Base-by-base conservation (phyloP, 2,329 filamentous ascomycete genomes). In the Trichoderma gracile region DNA sequence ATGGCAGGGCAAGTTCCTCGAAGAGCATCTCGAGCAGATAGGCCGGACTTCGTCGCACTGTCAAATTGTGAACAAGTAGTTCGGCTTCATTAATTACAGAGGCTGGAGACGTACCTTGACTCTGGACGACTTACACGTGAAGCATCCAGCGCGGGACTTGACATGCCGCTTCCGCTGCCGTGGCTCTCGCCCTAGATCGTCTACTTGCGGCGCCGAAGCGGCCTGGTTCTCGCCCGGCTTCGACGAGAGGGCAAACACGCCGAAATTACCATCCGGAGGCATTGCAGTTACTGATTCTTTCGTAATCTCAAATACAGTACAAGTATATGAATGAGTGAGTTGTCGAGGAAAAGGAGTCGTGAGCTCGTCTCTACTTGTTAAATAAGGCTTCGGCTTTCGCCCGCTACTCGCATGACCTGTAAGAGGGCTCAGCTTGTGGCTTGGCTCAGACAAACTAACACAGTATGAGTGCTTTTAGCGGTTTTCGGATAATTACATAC, bases 61-160 rank as follows among this genome's bases (percentile, higher is more conserved):
- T 3, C 2, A 38, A 5, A 12, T 9, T n/a, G 10, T 52, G 12
- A 60, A 21, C 23, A 14, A 5, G 47, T 42, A 12, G 15, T 33
- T 14, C 15, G 30, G 30, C 1, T 9, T 33, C 8, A 1, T 10
- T 9, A 9, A 33, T 10, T 23, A 33, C 12, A 5, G 1, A 25
- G 3, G 2, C 3, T 38, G 25, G 0, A 15, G 12, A 5, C 38
- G 5, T 53, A 60, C 62, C 55, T 64, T 64, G 17, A 64, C 54
- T 64, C 55, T 64, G 7, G 47, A 52, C 9, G 46, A 38, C 53
- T 64, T 64, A 46, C 62, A 64, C 12, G 62, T 19, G 19, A 58
- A 27, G n/a, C 62, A 64, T n/a, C 62, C 62, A 12, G 45, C 55
- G 3, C 62, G 62, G 19, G 62, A 64, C 25, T 64, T 64, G 30